Conservation (phyloP, 2,329 filamentous ascomycete genomes). For the Colletotrichum destructivum region DNA sequence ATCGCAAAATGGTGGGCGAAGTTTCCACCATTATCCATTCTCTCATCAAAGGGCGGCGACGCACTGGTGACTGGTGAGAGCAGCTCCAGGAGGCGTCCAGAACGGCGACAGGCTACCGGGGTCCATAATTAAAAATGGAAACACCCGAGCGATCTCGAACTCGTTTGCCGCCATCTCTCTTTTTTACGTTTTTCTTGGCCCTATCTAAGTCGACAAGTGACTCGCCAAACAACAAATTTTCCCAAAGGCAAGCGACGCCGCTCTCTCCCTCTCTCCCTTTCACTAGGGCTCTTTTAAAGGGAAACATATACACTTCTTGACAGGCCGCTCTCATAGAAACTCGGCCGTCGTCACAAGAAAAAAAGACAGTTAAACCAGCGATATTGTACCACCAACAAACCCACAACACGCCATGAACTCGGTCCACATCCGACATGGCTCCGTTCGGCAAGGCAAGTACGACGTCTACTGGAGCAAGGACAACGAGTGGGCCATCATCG, state of each 20-base stretch:
- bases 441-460: slow-evolving; percentile 24
- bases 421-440: slow-evolving; percentile 18
- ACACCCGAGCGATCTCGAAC: slow-evolving; percentile 25
- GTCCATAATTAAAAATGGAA: slow-evolving; percentile 17
- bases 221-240: slow-evolving; percentile 8
- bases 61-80: too few species aligned
- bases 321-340: not conserved
- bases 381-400: not conserved
- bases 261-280: not conserved
- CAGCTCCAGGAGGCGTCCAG: slow-evolving; percentile 1
- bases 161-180: slow-evolving; percentile 10
- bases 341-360: too few species aligned
- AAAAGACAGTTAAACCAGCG: not conserved
- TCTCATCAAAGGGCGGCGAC: slow-evolving; percentile 1
- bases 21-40: slow-evolving; percentile 2
- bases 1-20: not conserved
- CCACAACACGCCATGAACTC: slow-evolving; percentile 8
- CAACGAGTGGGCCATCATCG: slow-evolving; percentile 41
- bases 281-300: not conserved
- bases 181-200: not conserved
- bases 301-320: not conserved
- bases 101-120: not conserved
- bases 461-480: slow-evolving; percentile 34
- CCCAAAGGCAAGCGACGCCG: not conserved
- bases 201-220: slow-evolving; percentile 7